Evolutionary conservation across 73 alveolate genomes (phyloP).

Genomic region (Tetrahymena borealis): DNA sequence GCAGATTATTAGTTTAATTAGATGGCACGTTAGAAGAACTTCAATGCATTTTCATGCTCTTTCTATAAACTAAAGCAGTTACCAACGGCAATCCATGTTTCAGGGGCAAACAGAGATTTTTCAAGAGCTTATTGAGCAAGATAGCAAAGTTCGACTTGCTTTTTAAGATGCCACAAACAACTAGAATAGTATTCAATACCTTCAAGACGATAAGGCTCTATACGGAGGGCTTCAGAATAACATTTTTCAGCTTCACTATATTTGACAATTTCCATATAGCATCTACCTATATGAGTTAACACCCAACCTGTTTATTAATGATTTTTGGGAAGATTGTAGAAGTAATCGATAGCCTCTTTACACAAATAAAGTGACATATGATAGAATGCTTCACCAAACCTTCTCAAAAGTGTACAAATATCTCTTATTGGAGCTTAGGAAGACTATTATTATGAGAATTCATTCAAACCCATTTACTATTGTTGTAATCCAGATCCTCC

Average conservation of each 20-base stretch:
- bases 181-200: slow-evolving; percentile 93
- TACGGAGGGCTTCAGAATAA: slow-evolving; percentile 58
- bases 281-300: slow-evolving; percentile 75
- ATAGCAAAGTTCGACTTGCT: slow-evolving; percentile 85
- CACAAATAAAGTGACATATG: slow-evolving; percentile 63
- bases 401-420: slow-evolving; percentile 68
- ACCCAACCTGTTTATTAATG: slow-evolving; percentile 88
- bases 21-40: slow-evolving; percentile 89
- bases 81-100: slow-evolving; percentile 94
- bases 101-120: slow-evolving; percentile 84
- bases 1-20: slow-evolving; percentile 78
- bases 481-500: background rate
- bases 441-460: background rate
- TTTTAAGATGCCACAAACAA: slow-evolving; percentile 92
- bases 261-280: slow-evolving; percentile 83
- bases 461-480: background rate
- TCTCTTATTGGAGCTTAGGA: slow-evolving; percentile 46
- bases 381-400: slow-evolving; percentile 68
- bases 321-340: slow-evolving; percentile 74
- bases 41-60: slow-evolving; percentile 92
- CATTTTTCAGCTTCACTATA: slow-evolving; percentile 84
- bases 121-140: slow-evolving; percentile 59
- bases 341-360: slow-evolving; percentile 69
- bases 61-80: slow-evolving; percentile 86
- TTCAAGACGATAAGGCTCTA: slow-evolving; percentile 85